Evolutionary conservation across 352 stramenopile genomes (phyloP).

Genomic region (Phytopythium helicoides): DNA sequence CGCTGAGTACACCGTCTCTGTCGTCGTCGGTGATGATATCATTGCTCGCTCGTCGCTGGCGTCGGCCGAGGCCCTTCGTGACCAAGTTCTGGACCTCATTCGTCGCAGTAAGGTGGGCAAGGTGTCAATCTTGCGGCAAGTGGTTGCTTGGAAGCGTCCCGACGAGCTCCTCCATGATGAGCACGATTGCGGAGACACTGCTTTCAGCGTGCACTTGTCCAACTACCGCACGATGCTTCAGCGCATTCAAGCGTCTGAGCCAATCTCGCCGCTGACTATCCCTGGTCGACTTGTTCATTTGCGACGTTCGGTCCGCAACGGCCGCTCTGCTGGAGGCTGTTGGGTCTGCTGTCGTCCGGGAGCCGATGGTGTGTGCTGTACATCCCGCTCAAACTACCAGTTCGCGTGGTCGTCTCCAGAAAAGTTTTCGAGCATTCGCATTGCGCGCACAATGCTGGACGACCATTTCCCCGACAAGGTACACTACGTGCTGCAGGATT

Average conservation of each 20-base stretch:
- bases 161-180: conserved; percentile 61
- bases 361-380: conserved; percentile 77
- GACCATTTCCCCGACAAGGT: conserved; percentile 89
- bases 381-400: conserved; percentile 77
- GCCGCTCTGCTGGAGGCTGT: conserved; percentile 38
- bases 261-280: conserved; percentile 78
- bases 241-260: conserved; percentile 77
- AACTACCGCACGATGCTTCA: conserved; percentile 86
- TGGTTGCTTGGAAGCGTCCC: conserved; percentile 72
- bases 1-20: conserved; percentile 63
- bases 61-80: conserved; percentile 68
- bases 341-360: conserved; percentile 83
- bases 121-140: conserved; percentile 73
- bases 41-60: conserved; percentile 77
- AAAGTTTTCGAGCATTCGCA: conserved; percentile 71
- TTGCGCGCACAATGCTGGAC: conserved; percentile 84
- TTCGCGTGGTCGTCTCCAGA: conserved; percentile 62
- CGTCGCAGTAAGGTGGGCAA: conserved; percentile 85
- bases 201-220: conserved; percentile 59
- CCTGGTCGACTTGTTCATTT: conserved; percentile 77
- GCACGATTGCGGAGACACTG: conserved; percentile 25
- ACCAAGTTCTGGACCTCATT: conserved; percentile 84
- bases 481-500: conserved; percentile 83
- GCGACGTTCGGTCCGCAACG: conserved; percentile 42
- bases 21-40: conserved; percentile 85